Base-by-base conservation (phyloP, 257 asterid genomes). In the Lantana camara region DNA sequence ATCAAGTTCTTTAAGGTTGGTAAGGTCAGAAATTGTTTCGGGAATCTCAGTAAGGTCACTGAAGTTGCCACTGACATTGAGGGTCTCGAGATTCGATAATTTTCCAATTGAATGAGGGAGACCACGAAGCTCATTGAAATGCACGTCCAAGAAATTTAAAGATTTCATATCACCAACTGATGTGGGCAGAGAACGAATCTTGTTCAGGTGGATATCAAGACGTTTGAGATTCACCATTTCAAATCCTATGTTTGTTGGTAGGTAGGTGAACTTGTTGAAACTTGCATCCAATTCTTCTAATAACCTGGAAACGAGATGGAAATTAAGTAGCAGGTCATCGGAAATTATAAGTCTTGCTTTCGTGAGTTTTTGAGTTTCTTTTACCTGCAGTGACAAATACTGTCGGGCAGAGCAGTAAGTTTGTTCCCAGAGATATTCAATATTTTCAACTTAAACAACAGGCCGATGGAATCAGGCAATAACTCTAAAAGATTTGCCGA, bases 321-420 rank as follows among this genome's bases (percentile, higher is more conserved):
- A 74, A 47, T 0, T 70, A 56, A 59, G 66, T 19, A 68, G 42
- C 61, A 23, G 27, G 4, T 44, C 9, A 70, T 45, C 60, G 42
- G 46, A 45, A 68, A 55, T 60, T 53, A 27, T 37, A 27, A 44
- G 41, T 27, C 22, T 51, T 21, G 40, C 2, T 4, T 15, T 27
- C 35, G 41, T 9, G 30, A 47, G 57, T 46, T 59, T 53, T 50
- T 40, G 38, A 44, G 55, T n/a, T n/a, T n/a, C 32, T 16, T 42
- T 75, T 72, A 89, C 97, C 95, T 80, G 95, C 98, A 93, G 24
- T 79, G 94, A 69, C 83, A 88, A 53, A 93, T 89, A 75, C 96
- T 85, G 75, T 93, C 95, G 15, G 98, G 94, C 69, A 93, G 82
- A 58, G 86, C 74, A 37, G 67, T 71, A 49, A 93, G 96, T 75